Base-by-base conservation (phyloP, 495 filamentous ascomycete species). In the Penicillium turbatum region DNA sequence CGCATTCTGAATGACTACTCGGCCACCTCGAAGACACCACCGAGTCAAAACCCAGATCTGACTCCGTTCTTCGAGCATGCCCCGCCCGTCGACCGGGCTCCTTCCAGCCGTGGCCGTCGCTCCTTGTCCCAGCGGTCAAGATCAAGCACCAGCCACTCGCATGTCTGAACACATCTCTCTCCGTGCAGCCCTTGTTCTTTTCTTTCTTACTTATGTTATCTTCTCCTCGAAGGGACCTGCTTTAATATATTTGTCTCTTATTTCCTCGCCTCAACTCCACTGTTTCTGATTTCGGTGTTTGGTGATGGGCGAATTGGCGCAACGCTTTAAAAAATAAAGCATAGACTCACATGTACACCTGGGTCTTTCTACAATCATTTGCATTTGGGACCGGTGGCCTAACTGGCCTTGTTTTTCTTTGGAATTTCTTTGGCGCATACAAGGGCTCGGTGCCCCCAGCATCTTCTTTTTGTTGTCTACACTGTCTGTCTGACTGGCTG, bases 1-100 rank as follows among this genome's bases (percentile, higher is more conserved):
- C 77, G 74, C 1, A 59, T 86, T 26, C 61, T 86, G 10, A 72
- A 71, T 8, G 67, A 80, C 9, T 69, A 81, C 56, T 60, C 56
- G 7, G 52, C 73, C 9, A 55, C 64, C 1, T 72, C 76, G 13
- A 65, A 70, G 31, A 67, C 59, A 2, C 81, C 84, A 11, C 83
- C 84, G 1, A 86, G 81, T 55, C 85, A 87, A 64, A 73, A 79
- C 34, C 74, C 75, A 5, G 79, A 81, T 31, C 69, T 79, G 6
- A 72, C 74, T 29, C 80, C 81, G 0, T 72, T 75, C 57, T 81
- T 81, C 48, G 72, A 73, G 48, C 66, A 77, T 50, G 71, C 66
- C 0, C 73, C 72, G 10, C 63, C 73, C 6, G 55, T 65, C 6
- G 64, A 67, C 6, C 70, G 72, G 21, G 63, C 69, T 6, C 69